These are phyloP conservation scores for Crassisporium funariophilum DNA, from an alignment of 768 basidiomycete genomes.

Conservation along the genomic window DNA sequence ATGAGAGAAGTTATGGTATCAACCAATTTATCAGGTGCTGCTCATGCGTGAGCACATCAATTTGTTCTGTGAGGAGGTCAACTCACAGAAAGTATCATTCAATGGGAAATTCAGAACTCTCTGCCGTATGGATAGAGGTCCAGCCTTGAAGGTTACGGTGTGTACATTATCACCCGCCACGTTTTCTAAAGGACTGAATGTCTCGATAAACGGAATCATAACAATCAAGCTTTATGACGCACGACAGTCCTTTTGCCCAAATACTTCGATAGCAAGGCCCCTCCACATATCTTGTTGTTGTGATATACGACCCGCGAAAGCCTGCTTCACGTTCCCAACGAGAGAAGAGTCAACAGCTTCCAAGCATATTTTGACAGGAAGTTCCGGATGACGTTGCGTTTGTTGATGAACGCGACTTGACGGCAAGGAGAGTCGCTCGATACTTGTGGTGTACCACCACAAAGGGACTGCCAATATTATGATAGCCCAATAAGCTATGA, in stretches of 20 bases:
- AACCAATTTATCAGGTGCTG: conserved; percentile 27
- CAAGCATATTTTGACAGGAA: conserved; percentile 51
- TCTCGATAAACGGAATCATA: neutral
- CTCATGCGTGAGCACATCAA: neutral
- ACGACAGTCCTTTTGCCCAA: conserved; percentile 33
- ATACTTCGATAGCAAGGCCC: conserved; percentile 42
- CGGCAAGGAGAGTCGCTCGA: conserved; percentile 79
- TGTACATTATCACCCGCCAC: conserved; percentile 9
- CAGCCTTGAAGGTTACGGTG: conserved; percentile 5
- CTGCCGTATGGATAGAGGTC: conserved; percentile 19
- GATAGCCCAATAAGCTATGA: conserved; percentile 77
- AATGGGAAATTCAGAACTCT: conserved; percentile 34
- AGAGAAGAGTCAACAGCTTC: conserved; percentile 19
- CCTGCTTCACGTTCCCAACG: conserved; percentile 8
- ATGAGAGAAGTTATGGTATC: conserved; percentile 39
- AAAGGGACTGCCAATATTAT: conserved; percentile 80
- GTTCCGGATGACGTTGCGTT: conserved; percentile 42
- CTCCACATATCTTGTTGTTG: conserved; percentile 38
- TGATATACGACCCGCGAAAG: conserved; percentile 3
- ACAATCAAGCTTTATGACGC: no score
- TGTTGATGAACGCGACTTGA: conserved; percentile 56
- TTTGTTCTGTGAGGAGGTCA: neutral
- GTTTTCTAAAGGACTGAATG: conserved; percentile 1
- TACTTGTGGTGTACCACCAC: conserved; percentile 95
- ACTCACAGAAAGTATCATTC: conserved; percentile 21